phyloP scores from a whole-genome alignment of 2,329 filamentous ascomycete genomes.

The Tolypocladium paradoxum region DNA sequence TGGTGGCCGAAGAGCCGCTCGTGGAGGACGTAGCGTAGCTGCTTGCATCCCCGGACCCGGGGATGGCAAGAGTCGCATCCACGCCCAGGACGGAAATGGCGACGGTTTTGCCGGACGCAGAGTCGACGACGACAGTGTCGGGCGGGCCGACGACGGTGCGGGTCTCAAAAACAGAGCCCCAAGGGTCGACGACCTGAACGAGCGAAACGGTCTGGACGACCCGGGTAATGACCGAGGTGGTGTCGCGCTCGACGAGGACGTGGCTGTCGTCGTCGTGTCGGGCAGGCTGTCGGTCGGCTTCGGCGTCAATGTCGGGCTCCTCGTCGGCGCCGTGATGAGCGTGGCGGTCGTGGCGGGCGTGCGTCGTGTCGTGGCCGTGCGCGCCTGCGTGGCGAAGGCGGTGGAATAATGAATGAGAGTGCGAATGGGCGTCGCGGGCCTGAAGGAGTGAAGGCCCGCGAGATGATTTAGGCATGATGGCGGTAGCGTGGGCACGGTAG shows the following conservation, averaged over 20 bases:
- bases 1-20: not conserved
- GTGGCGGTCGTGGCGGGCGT: conserved; percentile 5
- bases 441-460: conserved; percentile 27
- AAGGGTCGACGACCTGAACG: conserved; percentile 39
- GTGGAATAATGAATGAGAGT: conserved; percentile 8
- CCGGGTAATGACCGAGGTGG: conserved; percentile 25
- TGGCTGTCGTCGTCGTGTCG: not conserved
- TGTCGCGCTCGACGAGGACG: conserved; percentile 2
- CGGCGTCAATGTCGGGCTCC: not conserved
- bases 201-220: conserved; percentile 46
- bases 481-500: conserved; percentile 10
- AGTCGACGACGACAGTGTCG: conserved; percentile 25
- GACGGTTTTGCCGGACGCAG: conserved; percentile 25
- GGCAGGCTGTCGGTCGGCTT: not conserved
- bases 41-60: conserved; percentile 11
- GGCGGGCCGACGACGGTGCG: conserved; percentile 30
- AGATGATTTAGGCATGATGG: conserved; percentile 23
- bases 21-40: conserved; percentile 10
- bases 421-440: conserved; percentile 15
- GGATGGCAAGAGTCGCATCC: conserved; percentile 11
- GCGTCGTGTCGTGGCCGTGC: conserved; percentile 6
- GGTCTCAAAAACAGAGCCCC: conserved; percentile 32
- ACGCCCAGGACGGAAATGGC: conserved; percentile 17
- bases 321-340: conserved; percentile 8
- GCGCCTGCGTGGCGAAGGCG: conserved; percentile 6